Percentiles rank a stretch among this genome's conserved stretches.
Conservation (phyloP, 495 filamentous ascomycete species). For the Xylaria palmicola region DNA sequence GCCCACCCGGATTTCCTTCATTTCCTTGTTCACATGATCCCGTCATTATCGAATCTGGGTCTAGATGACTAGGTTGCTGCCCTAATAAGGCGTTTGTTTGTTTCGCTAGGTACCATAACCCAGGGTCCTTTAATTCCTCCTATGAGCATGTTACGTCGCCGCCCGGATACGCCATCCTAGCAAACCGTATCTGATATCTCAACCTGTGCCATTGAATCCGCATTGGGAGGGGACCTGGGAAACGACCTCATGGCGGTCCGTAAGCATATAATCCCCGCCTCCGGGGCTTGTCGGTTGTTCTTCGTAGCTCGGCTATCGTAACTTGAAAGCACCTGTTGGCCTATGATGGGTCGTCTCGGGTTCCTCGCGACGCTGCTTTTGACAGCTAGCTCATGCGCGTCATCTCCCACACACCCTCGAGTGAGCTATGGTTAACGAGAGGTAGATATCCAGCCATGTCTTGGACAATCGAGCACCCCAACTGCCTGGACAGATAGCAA, state of each 20-base stretch:
- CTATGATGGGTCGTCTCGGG: conserved; percentile 24
- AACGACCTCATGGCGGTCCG: neutral
- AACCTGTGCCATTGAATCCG: neutral
- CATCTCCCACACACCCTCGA: neutral
- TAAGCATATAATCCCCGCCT: conserved; percentile 10
- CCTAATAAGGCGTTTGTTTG: neutral
- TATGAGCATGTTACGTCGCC: conserved; percentile 2
- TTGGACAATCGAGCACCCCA: conserved; percentile 22
- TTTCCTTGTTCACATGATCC: conserved; percentile 6
- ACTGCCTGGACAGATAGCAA: conserved; percentile 28
- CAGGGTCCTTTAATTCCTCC: conserved; percentile 6
- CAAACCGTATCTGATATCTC: neutral
- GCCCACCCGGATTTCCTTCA: neutral
- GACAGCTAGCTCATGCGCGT: conserved; percentile 22
- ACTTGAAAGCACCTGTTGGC: conserved; percentile 7
- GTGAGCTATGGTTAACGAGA: conserved; percentile 14
- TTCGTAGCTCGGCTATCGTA: neutral
- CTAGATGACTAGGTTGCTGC: neutral
- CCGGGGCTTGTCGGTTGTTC: conserved; percentile 5
- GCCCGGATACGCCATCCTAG: neutral
- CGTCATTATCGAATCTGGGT: neutral
- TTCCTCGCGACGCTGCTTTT: conserved; percentile 20
- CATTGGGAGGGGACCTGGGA: neutral
- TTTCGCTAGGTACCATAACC: neutral
- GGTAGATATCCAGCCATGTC: conserved; percentile 25